phyloP scores from a whole-genome alignment of 2,329 filamentous ascomycete genomes.

The Coniella vitis region DNA sequence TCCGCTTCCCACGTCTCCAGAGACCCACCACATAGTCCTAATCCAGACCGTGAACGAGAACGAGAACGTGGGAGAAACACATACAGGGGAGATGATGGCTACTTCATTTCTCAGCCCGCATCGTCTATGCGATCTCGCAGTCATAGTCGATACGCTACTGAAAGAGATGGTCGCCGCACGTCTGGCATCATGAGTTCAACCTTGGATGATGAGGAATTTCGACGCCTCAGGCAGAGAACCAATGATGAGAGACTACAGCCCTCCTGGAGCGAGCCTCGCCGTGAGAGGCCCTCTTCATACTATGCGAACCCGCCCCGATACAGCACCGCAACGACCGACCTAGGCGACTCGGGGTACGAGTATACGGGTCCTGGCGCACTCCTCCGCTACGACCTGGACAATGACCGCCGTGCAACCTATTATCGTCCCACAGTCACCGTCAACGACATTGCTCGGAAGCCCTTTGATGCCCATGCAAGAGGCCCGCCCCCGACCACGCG shows the following conservation, averaged over 20 bases:
- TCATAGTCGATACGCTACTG: constrained; percentile 22
- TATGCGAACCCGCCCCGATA: constrained; percentile 40
- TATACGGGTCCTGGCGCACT: constrained; percentile 59
- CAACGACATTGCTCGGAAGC: constrained; percentile 37
- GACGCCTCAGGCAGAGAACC: constrained; percentile 41
- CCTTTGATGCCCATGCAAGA: constrained; percentile 33
- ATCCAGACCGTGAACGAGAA: constrained; percentile 44
- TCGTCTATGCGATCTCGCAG: constrained; percentile 48
- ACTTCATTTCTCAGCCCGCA: constrained; percentile 49
- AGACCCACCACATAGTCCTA: constrained; percentile 23
- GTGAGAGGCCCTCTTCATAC: constrained; percentile 37
- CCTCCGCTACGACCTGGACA: constrained; percentile 54
- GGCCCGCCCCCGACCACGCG: constrained; percentile 63
- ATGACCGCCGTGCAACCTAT: constrained; percentile 42
- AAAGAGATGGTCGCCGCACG: constrained; percentile 1
- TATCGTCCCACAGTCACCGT: constrained; percentile 49
- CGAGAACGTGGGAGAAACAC: constrained; percentile 46
- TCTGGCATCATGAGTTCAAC: constrained; percentile 37
- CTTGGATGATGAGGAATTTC: constrained; percentile 45
- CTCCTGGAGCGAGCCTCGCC: constrained; percentile 37
- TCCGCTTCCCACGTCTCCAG: constrained; percentile 23
- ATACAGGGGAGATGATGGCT: constrained; percentile 36
- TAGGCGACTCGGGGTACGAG: constrained; percentile 54
- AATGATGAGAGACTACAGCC: constrained; percentile 36
- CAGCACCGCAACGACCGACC: constrained; percentile 39